phyloP scores from a whole-genome alignment of 78 protist genomes.

The Guillardia theta region DNA sequence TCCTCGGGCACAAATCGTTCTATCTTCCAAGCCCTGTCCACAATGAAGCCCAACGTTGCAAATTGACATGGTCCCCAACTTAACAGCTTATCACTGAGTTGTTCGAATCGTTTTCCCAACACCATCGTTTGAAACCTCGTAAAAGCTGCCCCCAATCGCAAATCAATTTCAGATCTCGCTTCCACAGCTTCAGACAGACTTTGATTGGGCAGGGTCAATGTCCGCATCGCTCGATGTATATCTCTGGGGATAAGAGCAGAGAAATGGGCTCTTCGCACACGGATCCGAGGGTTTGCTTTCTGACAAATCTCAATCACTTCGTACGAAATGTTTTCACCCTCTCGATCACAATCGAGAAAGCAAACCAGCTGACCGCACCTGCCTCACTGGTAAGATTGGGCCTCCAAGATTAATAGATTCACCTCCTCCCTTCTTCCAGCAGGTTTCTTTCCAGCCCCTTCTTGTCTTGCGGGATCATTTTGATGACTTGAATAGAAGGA shows the following conservation, averaged over 20 bases:
- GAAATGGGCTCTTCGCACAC: conserved; percentile 84
- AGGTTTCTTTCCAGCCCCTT: neutral
- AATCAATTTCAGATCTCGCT: conserved; percentile 84
- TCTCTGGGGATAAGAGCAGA: conserved; percentile 70
- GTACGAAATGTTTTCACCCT: conserved; percentile 95
- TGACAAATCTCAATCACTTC: conserved; percentile 77
- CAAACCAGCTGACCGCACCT: conserved; percentile 64
- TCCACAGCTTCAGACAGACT: conserved; percentile 84
- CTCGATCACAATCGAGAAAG: conserved; percentile 97
- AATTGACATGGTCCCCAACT: conserved; percentile 93
- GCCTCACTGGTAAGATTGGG: too few relatives aligned
- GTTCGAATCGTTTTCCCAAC: neutral
- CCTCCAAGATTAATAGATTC: neutral
- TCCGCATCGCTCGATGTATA: neutral
- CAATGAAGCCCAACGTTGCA: conserved; percentile 97
- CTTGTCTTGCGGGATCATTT: neutral
- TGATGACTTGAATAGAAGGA: conserved; percentile 15
- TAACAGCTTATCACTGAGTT: neutral
- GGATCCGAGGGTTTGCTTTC: conserved; percentile 42
- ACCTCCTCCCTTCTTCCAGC: conserved; percentile 29
- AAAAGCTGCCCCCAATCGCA: conserved; percentile 94
- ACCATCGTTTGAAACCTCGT: conserved; percentile 93
- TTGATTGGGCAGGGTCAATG: conserved; percentile 73
- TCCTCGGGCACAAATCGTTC: conserved; percentile 20
- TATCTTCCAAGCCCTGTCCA: conserved; percentile 75